Conservation (phyloP, 2,329 filamentous ascomycete genomes). For the Apiospora arundinis region DNA sequence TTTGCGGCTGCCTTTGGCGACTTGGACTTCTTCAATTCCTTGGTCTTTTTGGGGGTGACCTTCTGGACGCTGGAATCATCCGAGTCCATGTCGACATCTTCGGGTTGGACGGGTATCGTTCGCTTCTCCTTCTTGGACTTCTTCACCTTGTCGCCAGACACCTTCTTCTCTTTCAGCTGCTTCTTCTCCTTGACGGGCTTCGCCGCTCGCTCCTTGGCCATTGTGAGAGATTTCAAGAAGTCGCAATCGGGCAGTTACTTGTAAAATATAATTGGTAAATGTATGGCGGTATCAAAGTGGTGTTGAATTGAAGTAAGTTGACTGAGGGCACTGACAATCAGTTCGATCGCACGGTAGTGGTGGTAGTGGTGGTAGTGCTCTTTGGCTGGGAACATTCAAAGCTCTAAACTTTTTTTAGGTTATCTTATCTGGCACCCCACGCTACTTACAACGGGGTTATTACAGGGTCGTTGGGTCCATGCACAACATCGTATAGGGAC, state of each 20-base stretch:
- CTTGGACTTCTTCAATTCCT: conserved; percentile 51
- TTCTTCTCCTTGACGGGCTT: conserved; percentile 28
- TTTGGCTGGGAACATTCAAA: conserved; percentile 3
- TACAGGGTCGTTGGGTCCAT: not conserved
- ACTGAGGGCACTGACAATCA: not conserved
- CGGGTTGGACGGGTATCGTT: conserved; percentile 24
- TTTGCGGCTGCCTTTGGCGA: not conserved
- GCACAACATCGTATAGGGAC: not conserved
- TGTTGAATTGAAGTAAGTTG: conserved; percentile 1
- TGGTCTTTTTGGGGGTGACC: conserved; percentile 1
- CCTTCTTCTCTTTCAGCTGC: conserved; percentile 31
- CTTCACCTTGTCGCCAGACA: conserved; percentile 32
- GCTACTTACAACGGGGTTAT: not conserved
- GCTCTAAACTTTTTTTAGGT: conserved; percentile 7
- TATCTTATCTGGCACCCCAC: conserved; percentile 13
- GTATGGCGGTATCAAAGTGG: conserved; percentile 11
- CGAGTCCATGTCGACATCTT: conserved; percentile 25
- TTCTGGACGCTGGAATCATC: not conserved
- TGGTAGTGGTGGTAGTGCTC: not conserved
- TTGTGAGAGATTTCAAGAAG: conserved; percentile 20
- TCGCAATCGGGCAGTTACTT: not conserved
- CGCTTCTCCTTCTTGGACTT: conserved; percentile 30
- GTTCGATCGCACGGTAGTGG: too few species aligned
- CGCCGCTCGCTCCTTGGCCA: conserved; percentile 36
- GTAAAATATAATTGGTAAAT: not conserved